Percentiles rank a stretch among this genome's conserved stretches.
phyloP scores from a whole-genome alignment of 768 basidiomycete genomes.

The Suillus paluster region DNA sequence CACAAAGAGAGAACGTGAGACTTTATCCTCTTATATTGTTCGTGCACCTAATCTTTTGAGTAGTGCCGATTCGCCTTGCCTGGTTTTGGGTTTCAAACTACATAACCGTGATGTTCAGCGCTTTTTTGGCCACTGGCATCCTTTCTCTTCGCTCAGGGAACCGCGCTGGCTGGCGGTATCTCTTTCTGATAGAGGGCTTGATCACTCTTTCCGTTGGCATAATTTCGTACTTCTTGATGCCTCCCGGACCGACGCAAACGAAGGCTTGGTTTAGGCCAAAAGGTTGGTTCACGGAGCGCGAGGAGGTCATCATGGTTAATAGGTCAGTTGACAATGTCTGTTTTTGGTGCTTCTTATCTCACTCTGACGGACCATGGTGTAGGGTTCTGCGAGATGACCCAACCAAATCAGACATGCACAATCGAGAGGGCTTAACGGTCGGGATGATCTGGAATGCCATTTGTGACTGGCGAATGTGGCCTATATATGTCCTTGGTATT shows the following conservation, averaged over 20 bases:
- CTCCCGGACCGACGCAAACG: conserved; percentile 61
- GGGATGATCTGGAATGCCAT: conserved; percentile 54
- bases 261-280: conserved; percentile 58
- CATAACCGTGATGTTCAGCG: conserved; percentile 54
- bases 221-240: conserved; percentile 59
- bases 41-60: neutral
- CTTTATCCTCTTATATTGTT: conserved; percentile 4
- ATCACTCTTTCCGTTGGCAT: conserved; percentile 55
- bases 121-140: conserved; percentile 66
- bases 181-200: conserved; percentile 58
- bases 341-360: neutral
- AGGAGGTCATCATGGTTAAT: conserved; percentile 61
- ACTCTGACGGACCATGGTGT: neutral
- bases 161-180: conserved; percentile 58
- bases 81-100: conserved; percentile 73
- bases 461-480: conserved; percentile 68
- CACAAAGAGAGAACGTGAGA: conserved; percentile 54
- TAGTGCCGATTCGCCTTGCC: conserved; percentile 49
- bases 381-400: conserved; percentile 63
- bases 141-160: conserved; percentile 31
- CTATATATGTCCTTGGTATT: conserved; percentile 61
- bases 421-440: conserved; percentile 58
- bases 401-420: conserved; percentile 67
- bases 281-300: conserved; percentile 63
- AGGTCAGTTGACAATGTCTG: conserved; percentile 28